Evolutionary conservation across 257 asterid genomes (phyloP), one percentile per base, ranked within the genome.

Genomic region (Fraxinus pennsylvanica): DNA sequence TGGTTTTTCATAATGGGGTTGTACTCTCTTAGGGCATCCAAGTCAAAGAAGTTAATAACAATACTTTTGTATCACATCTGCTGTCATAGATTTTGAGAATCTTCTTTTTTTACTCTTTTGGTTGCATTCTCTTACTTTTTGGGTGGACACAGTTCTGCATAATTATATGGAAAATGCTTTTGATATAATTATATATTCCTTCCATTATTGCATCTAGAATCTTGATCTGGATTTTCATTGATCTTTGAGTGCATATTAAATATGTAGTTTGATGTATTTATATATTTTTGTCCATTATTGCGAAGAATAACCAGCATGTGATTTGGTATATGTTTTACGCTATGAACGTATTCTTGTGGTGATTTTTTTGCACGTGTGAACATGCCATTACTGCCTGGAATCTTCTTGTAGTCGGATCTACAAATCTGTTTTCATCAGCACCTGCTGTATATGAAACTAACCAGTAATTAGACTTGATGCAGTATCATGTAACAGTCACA

Each of bases 231-330:
- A 19, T 19, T 59, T 59, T 19, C 22, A 52, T 52, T 52, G 77
- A 30, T 74, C 15, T 54, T 6, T 36, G 57, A 74, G 14, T 59
- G 71, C 67, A 6, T 71, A 14, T 81, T 35, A 61, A 32, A 68
- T 39, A 3, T 61, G 14, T 70, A 35, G 21, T 25, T 39, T 45
- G 69, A 47, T 22, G 9, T 19, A 39, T 59, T 41, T 43, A 71
- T 69, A 36, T 41, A 19, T 52, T 32, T n/a, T 32, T 61, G 30
- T 47, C 27, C 41, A 21, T 17, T 65, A 2, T 25, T 45, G 57
- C 57, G 15, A 61, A 50, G 33, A 45, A 76, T 71, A 65, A 17
- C 63, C n/a, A 66, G 71, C 79, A 73, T 7, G 52, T 5, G 35
- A n/a, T 35, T 3, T 57, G 70, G 33, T 74, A 17, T 32, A 74